These are phyloP conservation scores for Stenocarpella maydis DNA, from an alignment of 2,329 filamentous ascomycete species.

Conservation along the genomic window DNA sequence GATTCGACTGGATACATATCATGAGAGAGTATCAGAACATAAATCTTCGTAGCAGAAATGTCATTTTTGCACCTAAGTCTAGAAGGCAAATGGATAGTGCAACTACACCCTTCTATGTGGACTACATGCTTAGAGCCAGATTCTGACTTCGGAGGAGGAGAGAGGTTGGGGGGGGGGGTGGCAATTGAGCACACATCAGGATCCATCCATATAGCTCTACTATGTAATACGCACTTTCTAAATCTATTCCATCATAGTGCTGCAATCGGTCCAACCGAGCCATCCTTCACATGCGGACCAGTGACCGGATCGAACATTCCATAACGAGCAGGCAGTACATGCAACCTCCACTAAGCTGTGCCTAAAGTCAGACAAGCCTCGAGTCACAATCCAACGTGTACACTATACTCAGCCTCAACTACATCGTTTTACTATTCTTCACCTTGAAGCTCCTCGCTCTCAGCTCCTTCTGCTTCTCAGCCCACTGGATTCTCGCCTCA, in stretches of 20 bases:
- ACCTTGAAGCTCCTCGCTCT: constrained; percentile 26
- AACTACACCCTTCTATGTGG: no score
- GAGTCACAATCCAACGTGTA: neutral
- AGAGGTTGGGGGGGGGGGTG: no score
- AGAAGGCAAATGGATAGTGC: no score
- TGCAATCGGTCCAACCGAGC: neutral
- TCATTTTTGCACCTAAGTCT: no score
- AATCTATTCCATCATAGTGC: neutral
- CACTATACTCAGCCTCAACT: neutral
- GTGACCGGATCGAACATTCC: neutral
- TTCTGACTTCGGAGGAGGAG: no score
- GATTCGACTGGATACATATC: no score
- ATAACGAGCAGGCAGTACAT: neutral
- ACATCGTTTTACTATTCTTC: constrained; percentile 14
- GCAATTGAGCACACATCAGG: no score
- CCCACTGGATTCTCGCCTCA: constrained; percentile 78
- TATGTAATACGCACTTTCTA: neutral
- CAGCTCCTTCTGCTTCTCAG: constrained; percentile 55
- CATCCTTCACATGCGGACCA: neutral
- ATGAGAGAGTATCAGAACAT: no score
- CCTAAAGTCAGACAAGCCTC: neutral
- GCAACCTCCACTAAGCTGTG: neutral
- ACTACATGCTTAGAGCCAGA: no score
- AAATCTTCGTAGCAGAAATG: no score
- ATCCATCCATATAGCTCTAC: neutral